Evolutionary conservation across 1,284 basidiomycete species (phyloP).

Genomic region (Rhodotorula sp.): DNA sequence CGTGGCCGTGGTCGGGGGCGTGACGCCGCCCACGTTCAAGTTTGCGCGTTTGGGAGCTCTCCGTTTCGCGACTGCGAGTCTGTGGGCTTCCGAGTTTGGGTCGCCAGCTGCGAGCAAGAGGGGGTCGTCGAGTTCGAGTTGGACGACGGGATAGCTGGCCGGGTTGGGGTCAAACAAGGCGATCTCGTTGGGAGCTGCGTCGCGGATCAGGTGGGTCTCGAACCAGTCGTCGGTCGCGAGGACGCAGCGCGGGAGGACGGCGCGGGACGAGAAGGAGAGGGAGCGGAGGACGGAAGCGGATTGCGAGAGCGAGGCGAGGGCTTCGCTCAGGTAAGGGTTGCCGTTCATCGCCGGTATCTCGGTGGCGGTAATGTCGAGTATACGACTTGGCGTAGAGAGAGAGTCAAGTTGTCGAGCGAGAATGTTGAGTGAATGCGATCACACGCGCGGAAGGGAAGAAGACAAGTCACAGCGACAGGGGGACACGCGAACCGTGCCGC

Average conservation of each 20-base stretch:
- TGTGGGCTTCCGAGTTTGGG: conserved; percentile 3
- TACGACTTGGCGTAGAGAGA: background rate
- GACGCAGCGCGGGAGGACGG: conserved; percentile 28
- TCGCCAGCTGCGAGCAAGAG: background rate
- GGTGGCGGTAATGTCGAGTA: too few species aligned
- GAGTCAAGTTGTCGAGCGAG: background rate
- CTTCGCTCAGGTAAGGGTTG: conserved; percentile 4
- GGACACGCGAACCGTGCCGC: background rate
- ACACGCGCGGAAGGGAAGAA: background rate
- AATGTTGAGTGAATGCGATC: background rate
- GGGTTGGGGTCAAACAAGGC: conserved; percentile 32
- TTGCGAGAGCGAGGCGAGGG: conserved; percentile 16
- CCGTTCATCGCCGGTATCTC: background rate
- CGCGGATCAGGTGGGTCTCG: conserved; percentile 38
- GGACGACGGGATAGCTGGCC: conserved; percentile 6
- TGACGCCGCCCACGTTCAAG: conserved; percentile 20
- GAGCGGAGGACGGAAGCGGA: conserved; percentile 17
- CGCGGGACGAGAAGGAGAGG: conserved; percentile 12
- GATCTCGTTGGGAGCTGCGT: conserved; percentile 39
- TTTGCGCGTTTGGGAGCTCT: conserved; percentile 19
- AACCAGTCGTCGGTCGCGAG: conserved; percentile 29
- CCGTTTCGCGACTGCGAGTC: conserved; percentile 29
- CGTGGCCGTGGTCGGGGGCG: background rate
- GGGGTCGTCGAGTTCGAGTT: conserved; percentile 3
- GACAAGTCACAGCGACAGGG: background rate